These are phyloP conservation scores for Metschnikowia colocasiae DNA, from an alignment of 805 yeast genomes.

Conservation along the genomic window DNA sequence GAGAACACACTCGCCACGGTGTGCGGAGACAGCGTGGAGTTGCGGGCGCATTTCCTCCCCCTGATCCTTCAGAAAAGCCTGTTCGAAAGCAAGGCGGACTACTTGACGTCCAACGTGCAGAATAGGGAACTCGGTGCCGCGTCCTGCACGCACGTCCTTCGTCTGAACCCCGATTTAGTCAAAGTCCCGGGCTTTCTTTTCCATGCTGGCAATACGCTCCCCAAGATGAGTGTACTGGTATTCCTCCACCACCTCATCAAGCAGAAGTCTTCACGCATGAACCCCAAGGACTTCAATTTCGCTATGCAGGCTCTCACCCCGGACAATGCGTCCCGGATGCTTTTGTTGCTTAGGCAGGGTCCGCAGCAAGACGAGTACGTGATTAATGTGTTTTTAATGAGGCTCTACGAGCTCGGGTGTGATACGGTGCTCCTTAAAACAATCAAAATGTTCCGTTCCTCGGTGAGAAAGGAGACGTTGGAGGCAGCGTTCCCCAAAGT, in stretches of 20 bases:
- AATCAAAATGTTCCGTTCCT: background rate
- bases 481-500: background rate
- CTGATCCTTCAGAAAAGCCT: background rate
- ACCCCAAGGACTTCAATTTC: background rate
- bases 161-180: background rate
- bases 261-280: background rate
- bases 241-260: background rate
- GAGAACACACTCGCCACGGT: background rate
- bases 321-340: background rate
- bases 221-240: background rate
- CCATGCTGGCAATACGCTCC: background rate
- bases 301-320: background rate
- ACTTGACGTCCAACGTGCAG: background rate
- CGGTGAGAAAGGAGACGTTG: background rate
- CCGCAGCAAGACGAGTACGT: background rate
- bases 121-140: background rate
- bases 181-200: slow-evolving; percentile 1
- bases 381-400: background rate
- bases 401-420: background rate
- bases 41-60: slow-evolving; percentile 1
- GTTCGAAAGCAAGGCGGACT: background rate
- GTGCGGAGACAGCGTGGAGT: background rate
- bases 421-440: background rate
- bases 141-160: background rate
- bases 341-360: background rate